Conservation (phyloP, 1,284 basidiomycete genomes). For the Moesziomyces parantarcticus region DNA sequence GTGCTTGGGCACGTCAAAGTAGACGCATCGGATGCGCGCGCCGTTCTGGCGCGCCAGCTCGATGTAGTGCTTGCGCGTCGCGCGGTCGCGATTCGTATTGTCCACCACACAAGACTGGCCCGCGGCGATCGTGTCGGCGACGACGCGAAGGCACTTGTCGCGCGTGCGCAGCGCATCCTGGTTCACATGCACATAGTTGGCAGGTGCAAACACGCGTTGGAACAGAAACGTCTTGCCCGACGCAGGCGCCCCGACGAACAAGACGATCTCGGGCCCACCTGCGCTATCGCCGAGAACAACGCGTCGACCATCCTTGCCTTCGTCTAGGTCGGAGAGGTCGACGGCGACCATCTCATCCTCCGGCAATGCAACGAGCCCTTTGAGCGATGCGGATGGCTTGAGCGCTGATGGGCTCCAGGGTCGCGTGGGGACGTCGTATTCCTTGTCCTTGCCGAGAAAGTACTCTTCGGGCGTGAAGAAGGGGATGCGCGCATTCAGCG, state of each 20-base stretch:
- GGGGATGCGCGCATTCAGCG: slow-evolving; percentile 56
- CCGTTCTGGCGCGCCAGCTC: slow-evolving; percentile 22
- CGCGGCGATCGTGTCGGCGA: slow-evolving; percentile 73
- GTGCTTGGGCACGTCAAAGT: slow-evolving; percentile 36
- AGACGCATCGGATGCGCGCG: slow-evolving; percentile 32
- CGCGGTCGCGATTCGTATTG: slow-evolving; percentile 54
- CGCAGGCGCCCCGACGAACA: slow-evolving; percentile 89
- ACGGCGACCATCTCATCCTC: slow-evolving; percentile 23
- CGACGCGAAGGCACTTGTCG: slow-evolving; percentile 78
- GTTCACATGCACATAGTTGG: slow-evolving; percentile 73
- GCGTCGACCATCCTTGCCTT: neutral
- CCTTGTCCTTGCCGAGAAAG: slow-evolving; percentile 38
- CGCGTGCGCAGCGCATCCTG: slow-evolving; percentile 75
- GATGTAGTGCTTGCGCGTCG: slow-evolving; percentile 50
- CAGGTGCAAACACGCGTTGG: slow-evolving; percentile 75
- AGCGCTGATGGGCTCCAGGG: slow-evolving; percentile 27
- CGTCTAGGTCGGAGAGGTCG: slow-evolving; percentile 8
- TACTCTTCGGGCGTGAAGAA: slow-evolving; percentile 65
- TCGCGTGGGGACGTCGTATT: slow-evolving; percentile 20
- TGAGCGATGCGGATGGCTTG: neutral
- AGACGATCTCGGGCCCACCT: slow-evolving; percentile 72
- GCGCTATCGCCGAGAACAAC: slow-evolving; percentile 7
- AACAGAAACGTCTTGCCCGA: slow-evolving; percentile 88
- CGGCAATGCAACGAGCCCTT: slow-evolving; percentile 15
- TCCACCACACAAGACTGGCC: slow-evolving; percentile 64